phyloP scores from a whole-genome alignment of 2,329 filamentous ascomycete species.

The Ophiocordyceps unilateralis region DNA sequence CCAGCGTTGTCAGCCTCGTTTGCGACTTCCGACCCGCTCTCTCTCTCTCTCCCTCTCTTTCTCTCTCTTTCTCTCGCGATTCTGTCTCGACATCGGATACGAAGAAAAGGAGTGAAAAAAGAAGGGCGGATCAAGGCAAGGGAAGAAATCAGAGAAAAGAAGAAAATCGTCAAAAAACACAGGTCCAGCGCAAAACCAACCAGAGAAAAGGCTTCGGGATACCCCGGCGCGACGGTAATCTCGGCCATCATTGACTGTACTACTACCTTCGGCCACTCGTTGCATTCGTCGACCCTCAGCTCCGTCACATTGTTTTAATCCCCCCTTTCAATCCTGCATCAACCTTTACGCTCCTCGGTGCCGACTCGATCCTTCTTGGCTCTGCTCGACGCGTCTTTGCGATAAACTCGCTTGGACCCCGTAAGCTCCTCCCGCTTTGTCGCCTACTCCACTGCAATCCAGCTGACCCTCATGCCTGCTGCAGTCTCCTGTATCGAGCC shows the following conservation, averaged over 20 bases:
- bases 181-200: background rate
- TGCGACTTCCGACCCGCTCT: constrained; percentile 7
- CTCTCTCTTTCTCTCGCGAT: no score
- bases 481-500: background rate
- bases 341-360: background rate
- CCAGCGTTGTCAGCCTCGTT: constrained; percentile 5
- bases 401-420: background rate
- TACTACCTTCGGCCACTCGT: constrained; percentile 11
- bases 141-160: background rate
- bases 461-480: no score
- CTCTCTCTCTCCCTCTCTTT: background rate
- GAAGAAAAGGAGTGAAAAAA: background rate
- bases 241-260: constrained; percentile 12
- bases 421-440: background rate
- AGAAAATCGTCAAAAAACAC: background rate
- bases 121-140: background rate
- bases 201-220: constrained; percentile 5
- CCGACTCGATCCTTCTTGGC: background rate
- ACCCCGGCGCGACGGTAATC: constrained; percentile 3
- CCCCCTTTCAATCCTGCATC: background rate
- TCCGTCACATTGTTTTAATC: background rate
- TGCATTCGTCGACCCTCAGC: constrained; percentile 4
- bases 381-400: background rate
- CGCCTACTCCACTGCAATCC: background rate
- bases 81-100: background rate